A percentile compares a stretch with the other conserved stretches of the same genome.
Conservation (phyloP, 768 basidiomycete species). For the Vararia minispora region DNA sequence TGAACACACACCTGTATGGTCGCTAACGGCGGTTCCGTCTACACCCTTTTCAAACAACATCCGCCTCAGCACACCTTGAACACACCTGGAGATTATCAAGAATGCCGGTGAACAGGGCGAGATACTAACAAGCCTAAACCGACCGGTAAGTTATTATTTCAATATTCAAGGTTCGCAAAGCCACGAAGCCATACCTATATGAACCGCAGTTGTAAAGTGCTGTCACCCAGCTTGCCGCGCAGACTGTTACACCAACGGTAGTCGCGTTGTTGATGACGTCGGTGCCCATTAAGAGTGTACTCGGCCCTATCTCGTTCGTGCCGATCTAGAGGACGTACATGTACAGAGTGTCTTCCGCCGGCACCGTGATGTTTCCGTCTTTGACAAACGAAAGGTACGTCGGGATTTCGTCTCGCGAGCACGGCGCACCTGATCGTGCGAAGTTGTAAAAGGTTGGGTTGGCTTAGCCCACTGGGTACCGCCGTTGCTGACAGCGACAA, state of each 20-base stretch:
- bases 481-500: conserved; percentile 18
- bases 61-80: too few species aligned
- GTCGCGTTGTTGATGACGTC: conserved; percentile 34
- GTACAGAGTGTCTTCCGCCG: conserved; percentile 39
- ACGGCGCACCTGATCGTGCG: neutral
- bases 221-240: conserved; percentile 50
- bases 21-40: too few species aligned
- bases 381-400: conserved; percentile 31
- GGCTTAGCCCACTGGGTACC: neutral
- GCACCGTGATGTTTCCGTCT: conserved; percentile 29
- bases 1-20: too few species aligned
- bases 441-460: neutral
- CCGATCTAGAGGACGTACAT: conserved; percentile 64
- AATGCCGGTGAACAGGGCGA: too few species aligned
- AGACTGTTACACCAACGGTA: conserved; percentile 42
- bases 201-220: conserved; percentile 45
- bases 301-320: conserved; percentile 40
- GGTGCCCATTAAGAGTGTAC: conserved; percentile 40
- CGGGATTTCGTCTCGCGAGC: conserved; percentile 38
- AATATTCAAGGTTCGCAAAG: conserved; percentile 50
- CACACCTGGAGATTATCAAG: too few species aligned
- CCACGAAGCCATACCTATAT: conserved; percentile 51
- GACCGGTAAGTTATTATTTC: conserved; percentile 18
- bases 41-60: too few species aligned
- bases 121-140: too few species aligned